A percentile compares a stretch with the other conserved stretches of the same genome.
These are phyloP conservation scores for Magnaporthiopsis rhizophila DNA, from an alignment of 2,329 filamentous ascomycete genomes.

Conservation along the genomic window DNA sequence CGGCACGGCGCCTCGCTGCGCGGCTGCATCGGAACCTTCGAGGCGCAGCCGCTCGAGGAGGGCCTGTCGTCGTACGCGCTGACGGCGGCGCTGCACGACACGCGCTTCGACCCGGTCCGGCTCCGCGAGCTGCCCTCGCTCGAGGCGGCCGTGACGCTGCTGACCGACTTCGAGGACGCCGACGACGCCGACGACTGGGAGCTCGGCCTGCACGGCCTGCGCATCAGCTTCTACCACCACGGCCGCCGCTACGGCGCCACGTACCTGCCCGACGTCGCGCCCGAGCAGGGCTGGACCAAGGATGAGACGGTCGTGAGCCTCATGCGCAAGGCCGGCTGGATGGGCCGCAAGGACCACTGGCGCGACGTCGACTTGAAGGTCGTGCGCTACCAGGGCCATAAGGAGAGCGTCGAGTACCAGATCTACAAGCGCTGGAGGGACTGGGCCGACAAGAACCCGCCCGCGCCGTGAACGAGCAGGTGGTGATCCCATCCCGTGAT, in stretches of 20 bases:
- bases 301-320: slow-evolving; percentile 85
- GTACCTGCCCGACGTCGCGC: slow-evolving; percentile 85
- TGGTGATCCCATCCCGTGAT: background rate
- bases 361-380: slow-evolving; percentile 69
- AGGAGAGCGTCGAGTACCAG: slow-evolving; percentile 58
- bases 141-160: slow-evolving; percentile 66
- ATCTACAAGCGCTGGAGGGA: slow-evolving; percentile 76
- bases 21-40: slow-evolving; percentile 95
- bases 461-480: background rate
- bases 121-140: slow-evolving; percentile 47
- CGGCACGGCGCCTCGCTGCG: slow-evolving; percentile 60
- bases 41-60: slow-evolving; percentile 60
- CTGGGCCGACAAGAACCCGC: slow-evolving; percentile 45
- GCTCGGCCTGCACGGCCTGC: slow-evolving; percentile 76
- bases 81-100: slow-evolving; percentile 63
- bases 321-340: slow-evolving; percentile 93
- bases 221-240: slow-evolving; percentile 73
- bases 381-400: slow-evolving; percentile 80
- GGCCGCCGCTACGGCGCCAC: slow-evolving; percentile 67
- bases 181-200: slow-evolving; percentile 71
- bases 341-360: slow-evolving; percentile 72
- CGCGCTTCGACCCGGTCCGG: slow-evolving; percentile 50
- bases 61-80: slow-evolving; percentile 76
- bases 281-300: slow-evolving; percentile 90
- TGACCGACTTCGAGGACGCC: slow-evolving; percentile 77